Base-by-base conservation (phyloP, 176 grass and related monocot species). In the Carex littledalei region DNA sequence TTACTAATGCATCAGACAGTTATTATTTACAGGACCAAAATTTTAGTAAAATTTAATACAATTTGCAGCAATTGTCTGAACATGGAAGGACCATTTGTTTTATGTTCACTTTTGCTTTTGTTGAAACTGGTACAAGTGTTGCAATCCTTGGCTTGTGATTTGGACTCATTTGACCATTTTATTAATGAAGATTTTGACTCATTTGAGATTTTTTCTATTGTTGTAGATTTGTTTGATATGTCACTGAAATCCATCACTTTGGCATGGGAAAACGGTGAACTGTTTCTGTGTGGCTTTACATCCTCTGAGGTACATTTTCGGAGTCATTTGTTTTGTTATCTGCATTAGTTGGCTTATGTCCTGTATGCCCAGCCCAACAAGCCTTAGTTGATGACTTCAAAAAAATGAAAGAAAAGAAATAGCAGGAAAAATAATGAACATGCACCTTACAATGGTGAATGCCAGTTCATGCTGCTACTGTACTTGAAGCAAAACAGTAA, bases 181-280 rank as follows among this genome's bases (percentile, higher is more conserved):
- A 76, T 74, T 85, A 22, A 87, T 71, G 63, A 71, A 56, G 81
- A 78, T 64, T 72, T 13, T 63, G 47, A 81, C 86, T 43, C 3
- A 17, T 26, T 65, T 75, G 7, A 52, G 18, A 32, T 34, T 78
- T 13, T 68, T 89, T 59, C 83, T 55, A 34, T 55, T 50, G 37
- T 37, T 50, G 58, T 84, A 98, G 95, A 95, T 41, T 89, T 98
- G 89, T 91, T 93, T 89, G 95, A 95, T 93, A 95, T 98, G 93
- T 90, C 93, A 24, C 78, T 98, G 82, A 98, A 95, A 86, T 93
- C 95, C 53, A 98, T 98, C 39, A 95, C 89, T 62, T 50, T 84
- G 61, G 73, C 87, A 83, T 98, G 95, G 95, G 95, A 98, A 86
- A 93, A 67, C 67, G 91, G 93, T 53, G 95, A 98, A 71, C 85